Conservation (phyloP, 768 basidiomycete species). For the Russula olivacea region DNA sequence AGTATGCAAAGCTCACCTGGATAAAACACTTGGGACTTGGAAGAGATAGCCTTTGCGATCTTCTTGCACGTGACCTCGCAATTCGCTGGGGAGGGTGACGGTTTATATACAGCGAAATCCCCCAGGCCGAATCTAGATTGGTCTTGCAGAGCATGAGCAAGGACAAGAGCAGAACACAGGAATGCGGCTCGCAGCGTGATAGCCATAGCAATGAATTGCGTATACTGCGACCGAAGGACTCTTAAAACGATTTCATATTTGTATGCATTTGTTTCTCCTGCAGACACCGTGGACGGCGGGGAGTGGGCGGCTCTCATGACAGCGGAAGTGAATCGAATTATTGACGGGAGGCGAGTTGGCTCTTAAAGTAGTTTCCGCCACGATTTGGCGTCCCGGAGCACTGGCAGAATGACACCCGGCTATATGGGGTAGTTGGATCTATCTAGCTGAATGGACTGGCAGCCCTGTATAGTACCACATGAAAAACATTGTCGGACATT, state of each 20-base stretch:
- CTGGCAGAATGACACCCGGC: too few relatives aligned
- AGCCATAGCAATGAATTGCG: not conserved
- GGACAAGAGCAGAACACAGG: not conserved
- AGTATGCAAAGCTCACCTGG: not conserved
- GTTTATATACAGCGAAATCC: not conserved
- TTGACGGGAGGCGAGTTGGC: not conserved
- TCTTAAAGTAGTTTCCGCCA: too few relatives aligned
- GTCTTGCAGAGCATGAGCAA: not conserved
- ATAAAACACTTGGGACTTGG: constrained; percentile 9
- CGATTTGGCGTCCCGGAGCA: too few relatives aligned
- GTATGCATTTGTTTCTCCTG: not conserved
- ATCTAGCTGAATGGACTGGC: not conserved
- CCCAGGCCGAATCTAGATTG: not conserved
- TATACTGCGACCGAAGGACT: not conserved
- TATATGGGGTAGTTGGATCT: not conserved
- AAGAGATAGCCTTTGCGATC: not conserved
- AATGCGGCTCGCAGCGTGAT: not conserved
- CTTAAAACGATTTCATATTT: not conserved
- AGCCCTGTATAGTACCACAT: not conserved
- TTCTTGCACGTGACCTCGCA: not conserved
- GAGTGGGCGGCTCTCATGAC: not conserved
- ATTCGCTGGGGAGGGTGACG: not conserved
- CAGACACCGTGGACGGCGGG: not conserved
- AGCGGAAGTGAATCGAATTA: not conserved
- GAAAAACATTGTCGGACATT: not conserved